Percentiles rank a stretch among this genome's conserved stretches.
Evolutionary conservation across 441 rosid genomes (phyloP).

Genomic region (Daphne laureola): DNA sequence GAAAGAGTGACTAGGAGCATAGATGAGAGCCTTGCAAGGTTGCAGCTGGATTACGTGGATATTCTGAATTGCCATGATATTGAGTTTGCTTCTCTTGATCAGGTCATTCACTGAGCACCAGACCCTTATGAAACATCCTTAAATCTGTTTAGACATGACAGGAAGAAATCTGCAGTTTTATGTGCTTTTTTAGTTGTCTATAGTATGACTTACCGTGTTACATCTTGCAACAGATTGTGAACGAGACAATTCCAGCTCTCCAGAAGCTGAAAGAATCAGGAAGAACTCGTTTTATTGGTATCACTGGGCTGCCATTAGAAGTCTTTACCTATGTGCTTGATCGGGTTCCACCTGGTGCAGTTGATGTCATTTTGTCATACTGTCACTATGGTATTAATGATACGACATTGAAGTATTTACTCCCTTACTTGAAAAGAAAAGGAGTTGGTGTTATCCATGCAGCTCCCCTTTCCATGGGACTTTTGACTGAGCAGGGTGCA

Average conservation of each 20-base stretch:
- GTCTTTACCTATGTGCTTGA: slow-evolving; percentile 76
- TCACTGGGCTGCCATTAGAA: slow-evolving; percentile 80
- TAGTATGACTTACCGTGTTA: slow-evolving; percentile 5
- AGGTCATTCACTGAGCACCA: slow-evolving; percentile 21
- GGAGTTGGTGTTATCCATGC: slow-evolving; percentile 83
- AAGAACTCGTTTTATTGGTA: slow-evolving; percentile 75
- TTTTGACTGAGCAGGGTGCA: slow-evolving; percentile 79
- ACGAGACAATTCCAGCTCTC: slow-evolving; percentile 89
- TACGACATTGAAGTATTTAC: slow-evolving; percentile 53
- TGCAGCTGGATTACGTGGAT: slow-evolving; percentile 85
- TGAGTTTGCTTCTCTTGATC: slow-evolving; percentile 41
- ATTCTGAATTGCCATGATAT: slow-evolving; percentile 88
- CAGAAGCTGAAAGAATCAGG: slow-evolving; percentile 75
- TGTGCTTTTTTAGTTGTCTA: too few species aligned
- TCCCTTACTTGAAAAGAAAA: slow-evolving; percentile 84
- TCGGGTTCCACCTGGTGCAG: slow-evolving; percentile 62
- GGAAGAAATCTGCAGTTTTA: neutral
- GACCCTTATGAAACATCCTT: neutral
- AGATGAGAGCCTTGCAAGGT: slow-evolving; percentile 76
- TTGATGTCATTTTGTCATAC: slow-evolving; percentile 75
- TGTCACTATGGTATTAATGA: slow-evolving; percentile 81
- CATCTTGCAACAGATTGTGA: slow-evolving; percentile 52
- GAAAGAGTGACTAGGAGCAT: slow-evolving; percentile 79
- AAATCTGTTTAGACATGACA: neutral
- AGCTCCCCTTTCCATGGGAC: slow-evolving; percentile 91